phyloP scores from a whole-genome alignment of 202 grass and related monocot genomes.

The Carex arenaria region DNA sequence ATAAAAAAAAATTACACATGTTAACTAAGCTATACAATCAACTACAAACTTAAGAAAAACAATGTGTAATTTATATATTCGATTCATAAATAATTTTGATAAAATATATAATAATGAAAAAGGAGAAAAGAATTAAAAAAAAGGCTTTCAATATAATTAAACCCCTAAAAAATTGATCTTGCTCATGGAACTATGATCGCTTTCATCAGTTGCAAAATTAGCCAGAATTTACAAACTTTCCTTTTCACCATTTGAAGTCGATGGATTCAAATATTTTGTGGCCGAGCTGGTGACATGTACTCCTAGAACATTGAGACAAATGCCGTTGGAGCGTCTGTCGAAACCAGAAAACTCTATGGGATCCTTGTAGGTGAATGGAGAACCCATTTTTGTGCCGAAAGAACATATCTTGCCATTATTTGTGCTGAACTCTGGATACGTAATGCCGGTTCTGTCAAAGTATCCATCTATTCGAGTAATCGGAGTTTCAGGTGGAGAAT shows the following conservation, averaged over 20 bases:
- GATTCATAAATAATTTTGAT: not conserved
- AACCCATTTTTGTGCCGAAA: slow-evolving; percentile 5
- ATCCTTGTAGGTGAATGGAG: slow-evolving; percentile 22
- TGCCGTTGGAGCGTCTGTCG: not conserved
- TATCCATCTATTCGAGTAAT: slow-evolving; percentile 26
- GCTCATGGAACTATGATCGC: no score
- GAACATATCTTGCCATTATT: slow-evolving; percentile 8
- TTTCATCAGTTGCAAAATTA: no score
- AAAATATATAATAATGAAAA: no score
- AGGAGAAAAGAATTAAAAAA: not conserved
- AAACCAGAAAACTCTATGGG: slow-evolving; percentile 5
- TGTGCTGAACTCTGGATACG: slow-evolving; percentile 4
- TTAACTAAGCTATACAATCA: not conserved
- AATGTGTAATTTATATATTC: not conserved
- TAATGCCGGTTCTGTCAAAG: slow-evolving; percentile 3
- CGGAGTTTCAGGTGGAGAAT: slow-evolving; percentile 10
- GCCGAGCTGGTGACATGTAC: slow-evolving; percentile 17
- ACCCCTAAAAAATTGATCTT: no score
- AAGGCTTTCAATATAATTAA: no score
- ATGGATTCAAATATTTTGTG: slow-evolving; percentile 5
- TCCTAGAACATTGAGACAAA: slow-evolving; percentile 2
- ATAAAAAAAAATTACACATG: not conserved
- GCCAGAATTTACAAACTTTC: no score
- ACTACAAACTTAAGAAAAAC: not conserved
- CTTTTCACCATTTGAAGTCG: not conserved